phyloP scores from a whole-genome alignment of 768 basidiomycete species.

The Baorangia bicolor region DNA sequence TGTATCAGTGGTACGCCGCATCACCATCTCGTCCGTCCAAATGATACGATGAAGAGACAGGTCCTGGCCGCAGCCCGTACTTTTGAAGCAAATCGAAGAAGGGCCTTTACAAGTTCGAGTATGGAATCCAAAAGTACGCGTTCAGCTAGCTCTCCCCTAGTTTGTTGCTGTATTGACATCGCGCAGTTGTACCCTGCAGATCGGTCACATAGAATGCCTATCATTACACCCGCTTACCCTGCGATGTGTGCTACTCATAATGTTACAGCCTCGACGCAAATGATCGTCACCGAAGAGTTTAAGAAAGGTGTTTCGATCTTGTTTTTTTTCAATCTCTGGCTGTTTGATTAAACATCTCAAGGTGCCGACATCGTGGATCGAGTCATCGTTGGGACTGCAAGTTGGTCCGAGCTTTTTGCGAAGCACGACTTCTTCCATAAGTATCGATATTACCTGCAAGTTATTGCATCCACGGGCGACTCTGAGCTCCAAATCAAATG shows the following conservation, averaged over 20 bases:
- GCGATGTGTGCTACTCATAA: conserved; percentile 99
- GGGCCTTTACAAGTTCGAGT: conserved; percentile 91
- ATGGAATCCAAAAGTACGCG: conserved; percentile 91
- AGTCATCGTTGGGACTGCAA: conserved; percentile 78
- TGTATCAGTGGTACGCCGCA: conserved; percentile 88
- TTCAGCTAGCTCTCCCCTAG: background rate
- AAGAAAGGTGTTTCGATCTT: conserved; percentile 63
- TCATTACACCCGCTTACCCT: conserved; percentile 98
- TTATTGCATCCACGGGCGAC: conserved; percentile 86
- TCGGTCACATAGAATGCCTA: conserved; percentile 96
- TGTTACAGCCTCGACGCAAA: conserved; percentile 91
- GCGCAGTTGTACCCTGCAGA: conserved; percentile 86
- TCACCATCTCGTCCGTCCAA: conserved; percentile 1
- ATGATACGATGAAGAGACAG: conserved; percentile 41
- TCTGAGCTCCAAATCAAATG: conserved; percentile 90
- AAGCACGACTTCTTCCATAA: conserved; percentile 98
- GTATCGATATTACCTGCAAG: conserved; percentile 95
- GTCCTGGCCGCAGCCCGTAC: conserved; percentile 98
- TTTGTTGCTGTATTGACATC: background rate
- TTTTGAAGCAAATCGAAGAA: conserved; percentile 94
- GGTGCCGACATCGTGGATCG: conserved; percentile 93
- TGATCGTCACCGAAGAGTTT: conserved; percentile 95
- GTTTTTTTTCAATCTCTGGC: background rate
- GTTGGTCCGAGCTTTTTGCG: conserved; percentile 92
- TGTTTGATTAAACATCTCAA: conserved; percentile 33